Conservation (phyloP, 2,329 filamentous ascomycete genomes). For the Cryphonectria naterciae region DNA sequence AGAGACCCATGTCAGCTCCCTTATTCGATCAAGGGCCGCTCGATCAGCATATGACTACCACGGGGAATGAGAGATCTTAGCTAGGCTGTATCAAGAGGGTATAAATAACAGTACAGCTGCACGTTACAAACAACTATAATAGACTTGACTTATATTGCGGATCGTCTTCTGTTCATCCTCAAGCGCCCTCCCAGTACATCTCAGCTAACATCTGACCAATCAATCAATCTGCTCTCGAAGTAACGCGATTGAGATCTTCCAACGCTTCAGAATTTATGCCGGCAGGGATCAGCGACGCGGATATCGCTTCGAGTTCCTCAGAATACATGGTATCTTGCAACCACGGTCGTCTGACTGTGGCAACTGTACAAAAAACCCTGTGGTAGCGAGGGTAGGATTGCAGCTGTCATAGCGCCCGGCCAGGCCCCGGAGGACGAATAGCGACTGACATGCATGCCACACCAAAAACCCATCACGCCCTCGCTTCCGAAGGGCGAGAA, state of each 20-base stretch:
- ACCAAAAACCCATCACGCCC: neutral
- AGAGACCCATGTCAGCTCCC: neutral
- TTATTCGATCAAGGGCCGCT: neutral
- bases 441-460: neutral
- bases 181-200: neutral
- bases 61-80: too few relatives aligned
- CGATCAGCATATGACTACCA: neutral
- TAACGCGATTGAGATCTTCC: neutral
- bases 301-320: neutral
- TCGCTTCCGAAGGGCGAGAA: neutral
- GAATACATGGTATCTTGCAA: neutral
- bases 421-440: neutral
- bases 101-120: neutral
- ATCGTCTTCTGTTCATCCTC: neutral
- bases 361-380: neutral
- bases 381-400: neutral
- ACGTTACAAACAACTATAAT: too few relatives aligned
- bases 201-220: neutral
- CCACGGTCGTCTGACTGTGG: neutral
- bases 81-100: too few relatives aligned
- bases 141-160: neutral
- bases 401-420: constrained; percentile 1
- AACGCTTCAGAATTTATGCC: too few relatives aligned
- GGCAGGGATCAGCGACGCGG: too few relatives aligned
- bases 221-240: neutral